These are phyloP conservation scores for Vigna trinervia DNA, from an alignment of 306 rosid species.

Conservation along the genomic window DNA sequence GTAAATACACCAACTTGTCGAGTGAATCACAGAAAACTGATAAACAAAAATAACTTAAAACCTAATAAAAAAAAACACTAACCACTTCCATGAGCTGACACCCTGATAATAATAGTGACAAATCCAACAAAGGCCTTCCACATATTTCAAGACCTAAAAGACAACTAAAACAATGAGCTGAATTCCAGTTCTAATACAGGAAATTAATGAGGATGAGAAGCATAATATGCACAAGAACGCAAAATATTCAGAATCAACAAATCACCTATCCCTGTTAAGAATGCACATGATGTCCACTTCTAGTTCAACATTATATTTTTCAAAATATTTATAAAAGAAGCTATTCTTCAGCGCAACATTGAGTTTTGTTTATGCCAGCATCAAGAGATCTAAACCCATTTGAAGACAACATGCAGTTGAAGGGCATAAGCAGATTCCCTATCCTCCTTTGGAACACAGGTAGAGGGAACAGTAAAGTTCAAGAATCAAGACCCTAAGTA, in stretches of 20 bases:
- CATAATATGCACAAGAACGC: slow-evolving; percentile 14
- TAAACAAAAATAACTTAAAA: neutral
- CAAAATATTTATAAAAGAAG: slow-evolving; percentile 20
- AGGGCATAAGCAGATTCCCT: slow-evolving; percentile 11
- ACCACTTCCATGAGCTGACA: slow-evolving; percentile 90
- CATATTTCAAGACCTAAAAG: slow-evolving; percentile 76
- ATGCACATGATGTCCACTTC: slow-evolving; percentile 16
- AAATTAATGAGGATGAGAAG: neutral
- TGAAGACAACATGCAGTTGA: neutral
- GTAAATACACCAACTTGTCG: slow-evolving; percentile 15
- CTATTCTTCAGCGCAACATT: neutral
- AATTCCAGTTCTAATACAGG: slow-evolving; percentile 36
- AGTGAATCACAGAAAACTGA: neutral
- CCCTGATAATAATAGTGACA: slow-evolving; percentile 84
- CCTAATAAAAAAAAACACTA: slow-evolving; percentile 31
- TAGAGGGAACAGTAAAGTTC: neutral
- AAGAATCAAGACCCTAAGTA: neutral
- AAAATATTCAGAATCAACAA: slow-evolving; percentile 34
- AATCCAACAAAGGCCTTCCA: slow-evolving; percentile 90
- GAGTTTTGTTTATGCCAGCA: slow-evolving; percentile 13
- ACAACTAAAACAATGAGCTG: slow-evolving; percentile 30
- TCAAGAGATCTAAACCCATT: slow-evolving; percentile 27
- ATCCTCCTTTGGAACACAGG: slow-evolving; percentile 7
- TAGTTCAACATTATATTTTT: slow-evolving; percentile 8
- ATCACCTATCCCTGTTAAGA: slow-evolving; percentile 21